phyloP scores from a whole-genome alignment of 495 filamentous ascomycete genomes.

The Stereocaulon alpinum region DNA sequence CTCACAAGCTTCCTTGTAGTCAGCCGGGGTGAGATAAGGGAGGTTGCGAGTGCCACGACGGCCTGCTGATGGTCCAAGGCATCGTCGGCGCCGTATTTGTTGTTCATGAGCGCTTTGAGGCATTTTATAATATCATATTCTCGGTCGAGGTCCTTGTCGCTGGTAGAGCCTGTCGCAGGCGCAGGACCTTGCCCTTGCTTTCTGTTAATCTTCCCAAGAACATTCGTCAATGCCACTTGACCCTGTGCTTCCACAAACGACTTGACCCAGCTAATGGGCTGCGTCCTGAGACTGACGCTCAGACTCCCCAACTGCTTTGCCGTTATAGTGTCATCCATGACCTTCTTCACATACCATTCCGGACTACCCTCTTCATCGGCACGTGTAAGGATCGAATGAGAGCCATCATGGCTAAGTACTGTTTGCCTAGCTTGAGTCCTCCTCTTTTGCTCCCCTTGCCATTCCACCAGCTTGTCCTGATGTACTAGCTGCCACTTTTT shows the following conservation, averaged over 20 bases:
- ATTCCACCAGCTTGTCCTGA: slow-evolving; percentile 86
- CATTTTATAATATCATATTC: slow-evolving; percentile 99
- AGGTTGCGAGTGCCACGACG: slow-evolving; percentile 77
- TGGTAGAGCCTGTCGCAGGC: slow-evolving; percentile 50
- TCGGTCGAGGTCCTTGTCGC: slow-evolving; percentile 79
- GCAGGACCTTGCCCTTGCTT: slow-evolving; percentile 66
- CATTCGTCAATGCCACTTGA: slow-evolving; percentile 90
- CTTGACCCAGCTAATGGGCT: slow-evolving; percentile 94
- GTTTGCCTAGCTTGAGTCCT: slow-evolving; percentile 57
- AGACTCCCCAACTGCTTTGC: slow-evolving; percentile 83
- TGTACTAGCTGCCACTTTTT: slow-evolving; percentile 98
- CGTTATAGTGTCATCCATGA: slow-evolving; percentile 91
- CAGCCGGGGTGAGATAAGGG: slow-evolving; percentile 76
- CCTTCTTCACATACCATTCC: slow-evolving; percentile 95
- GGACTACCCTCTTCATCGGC: slow-evolving; percentile 92
- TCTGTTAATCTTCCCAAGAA: slow-evolving; percentile 85
- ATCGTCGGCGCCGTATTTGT: slow-evolving; percentile 96
- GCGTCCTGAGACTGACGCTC: slow-evolving; percentile 87
- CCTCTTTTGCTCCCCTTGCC: slow-evolving; percentile 89
- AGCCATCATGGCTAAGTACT: slow-evolving; percentile 47
- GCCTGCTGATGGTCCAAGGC: slow-evolving; percentile 85
- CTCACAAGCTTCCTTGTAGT: slow-evolving; percentile 92
- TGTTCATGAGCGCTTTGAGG: slow-evolving; percentile 95
- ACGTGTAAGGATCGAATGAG: slow-evolving; percentile 53
- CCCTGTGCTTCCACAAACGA: slow-evolving; percentile 96